Evolutionary conservation across 441 rosid genomes (phyloP), one percentile per base, ranked within the genome.

Genomic region (Erodium chrysanthum): DNA sequence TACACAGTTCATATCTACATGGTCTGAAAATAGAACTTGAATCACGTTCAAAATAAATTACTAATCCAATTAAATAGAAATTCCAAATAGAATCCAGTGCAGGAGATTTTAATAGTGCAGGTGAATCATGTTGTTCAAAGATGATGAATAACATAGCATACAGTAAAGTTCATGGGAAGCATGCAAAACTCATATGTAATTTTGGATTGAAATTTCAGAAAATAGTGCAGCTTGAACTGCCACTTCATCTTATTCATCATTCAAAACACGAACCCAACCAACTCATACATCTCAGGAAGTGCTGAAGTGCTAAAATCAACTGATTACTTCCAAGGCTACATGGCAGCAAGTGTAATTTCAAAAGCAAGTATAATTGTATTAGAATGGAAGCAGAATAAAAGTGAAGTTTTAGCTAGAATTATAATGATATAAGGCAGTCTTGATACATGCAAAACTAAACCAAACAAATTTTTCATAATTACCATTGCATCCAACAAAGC

Each of bases 201-300:
- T 56, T 20, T 56, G 61, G 21, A 56, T 20, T 21, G n/a, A 56
- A 56, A 8, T 56, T 20, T 56, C 61, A 56, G 61, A 56, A 56
- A 56, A 27, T 20, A 27, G 8, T 56, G 20, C 23, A 56, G 61
- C 61, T 56, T 56, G 61, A 56, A 56, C 5, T 21, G 27, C 27
- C 14, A 20, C 12, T 21, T 56, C 61, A 56, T 21, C 27, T 56
- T 21, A 56, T 7, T 20, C 27, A 56, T 21, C 25, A 56, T 22
- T 21, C 25, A 8, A 56, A 56, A 56, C 61, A 56, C 61, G 21
- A 18, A 56, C 61, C 61, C 18, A 56, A 42, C 48, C n/a, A 7
- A 37, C 7, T 37, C 44, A 50, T 17, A 52, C 15, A 56, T 56
- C 61, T 56, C 61, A 56, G 61, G 14, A 56, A 4, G 1, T 56